Evolutionary conservation across 305 asterid genomes (phyloP).

Genomic region (Fraxinus ornus): DNA sequence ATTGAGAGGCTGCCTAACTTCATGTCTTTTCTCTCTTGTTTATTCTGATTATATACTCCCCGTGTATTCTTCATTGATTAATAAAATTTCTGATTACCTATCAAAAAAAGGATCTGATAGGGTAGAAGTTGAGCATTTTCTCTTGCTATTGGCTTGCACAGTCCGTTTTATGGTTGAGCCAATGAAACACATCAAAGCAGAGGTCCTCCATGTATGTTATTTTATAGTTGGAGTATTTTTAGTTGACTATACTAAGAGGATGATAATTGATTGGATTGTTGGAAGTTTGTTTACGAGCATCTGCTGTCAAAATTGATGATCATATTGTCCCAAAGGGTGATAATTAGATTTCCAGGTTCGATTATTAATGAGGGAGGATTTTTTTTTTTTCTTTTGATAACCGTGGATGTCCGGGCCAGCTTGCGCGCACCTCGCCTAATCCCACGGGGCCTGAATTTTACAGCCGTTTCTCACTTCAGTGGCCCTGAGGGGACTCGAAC

Average conservation of each 20-base stretch:
- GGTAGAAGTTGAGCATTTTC: background rate
- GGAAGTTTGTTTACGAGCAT: background rate
- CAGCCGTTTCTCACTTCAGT: no score
- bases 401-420: no score
- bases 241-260: background rate
- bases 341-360: background rate
- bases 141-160: background rate
- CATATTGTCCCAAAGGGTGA: conserved; percentile 1
- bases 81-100: no score
- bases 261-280: background rate
- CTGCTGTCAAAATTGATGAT: background rate
- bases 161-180: background rate
- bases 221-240: background rate
- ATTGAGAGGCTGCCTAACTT: no score
- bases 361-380: background rate
- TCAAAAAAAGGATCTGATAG: no score
- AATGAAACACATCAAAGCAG: background rate
- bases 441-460: no score
- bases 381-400: no score
- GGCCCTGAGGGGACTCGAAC: no score
- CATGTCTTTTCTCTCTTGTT: no score
- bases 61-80: no score
- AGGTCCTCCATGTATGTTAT: background rate
- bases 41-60: no score
- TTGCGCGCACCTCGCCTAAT: no score